Evolutionary conservation across 805 yeast genomes (phyloP), one percentile per base, ranked within the genome.

Genomic region (Yarrowia sp.): DNA sequence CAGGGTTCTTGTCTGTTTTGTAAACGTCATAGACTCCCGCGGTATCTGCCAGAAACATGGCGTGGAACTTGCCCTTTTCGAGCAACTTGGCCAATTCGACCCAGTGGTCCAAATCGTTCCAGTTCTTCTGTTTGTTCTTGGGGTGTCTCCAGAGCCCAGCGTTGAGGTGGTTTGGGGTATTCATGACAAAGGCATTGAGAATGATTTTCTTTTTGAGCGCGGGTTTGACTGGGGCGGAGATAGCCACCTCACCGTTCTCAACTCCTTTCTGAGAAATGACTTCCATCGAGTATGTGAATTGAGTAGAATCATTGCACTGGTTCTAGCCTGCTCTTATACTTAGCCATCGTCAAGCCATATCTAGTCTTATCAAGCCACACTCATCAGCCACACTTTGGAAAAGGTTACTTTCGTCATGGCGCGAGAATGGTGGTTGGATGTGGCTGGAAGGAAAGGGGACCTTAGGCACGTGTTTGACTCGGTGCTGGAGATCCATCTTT

Each of bases 61-160:
- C 74, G 61, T 76, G 75, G 67, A 79, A 71, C 68, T 78, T 78
- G 0, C 78, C 80, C 43, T 66, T 68, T 65, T 78, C 81, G 17
- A 77, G 70, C 40, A 72, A 56, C 58, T 76, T 66, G 12, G 80
- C 81, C 11, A 79, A 67, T 32, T 77, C 71, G 16, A 71, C 71
- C 81, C 81, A 78, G 66, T 76, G 77, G 19, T 75, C 72, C 17
- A 75, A 70, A 52, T 71, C 72, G 54, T 72, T 68, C 73, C 59
- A 69, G 67, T 2, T 33, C 35, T 68, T 51, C 7, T 79, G 71
- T 48, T 69, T 67, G 67, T 79, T 81, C 9, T 72, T 70, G 0
- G 81, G 80, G 58, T 76, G 76, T 36, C 74, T 76, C 82, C 81
- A 79, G 14, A 72, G 66, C 4, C 77, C 77, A 26, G 72, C 74